Evolutionary conservation across 805 yeast species (phyloP).

Genomic region (Torulaspora indica): DNA sequence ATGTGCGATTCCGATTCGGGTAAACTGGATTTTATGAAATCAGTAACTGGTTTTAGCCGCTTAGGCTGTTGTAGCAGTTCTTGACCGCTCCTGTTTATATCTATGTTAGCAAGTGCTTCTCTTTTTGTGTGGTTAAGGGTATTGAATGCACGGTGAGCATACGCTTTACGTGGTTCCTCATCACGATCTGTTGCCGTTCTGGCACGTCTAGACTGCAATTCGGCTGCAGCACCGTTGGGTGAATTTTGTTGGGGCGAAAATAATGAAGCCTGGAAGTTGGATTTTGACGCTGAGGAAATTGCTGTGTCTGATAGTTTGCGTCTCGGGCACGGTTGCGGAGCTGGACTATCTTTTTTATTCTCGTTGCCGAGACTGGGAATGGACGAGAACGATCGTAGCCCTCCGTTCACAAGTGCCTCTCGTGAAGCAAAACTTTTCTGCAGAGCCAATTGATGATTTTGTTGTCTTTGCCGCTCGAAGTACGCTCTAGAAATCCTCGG

Average conservation of each 20-base stretch:
- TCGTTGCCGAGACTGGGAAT: conserved; percentile 9
- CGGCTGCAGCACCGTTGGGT: conserved; percentile 6
- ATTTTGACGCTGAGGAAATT: conserved; percentile 9
- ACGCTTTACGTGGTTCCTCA: conserved; percentile 3
- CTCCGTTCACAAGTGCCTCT: conserved; percentile 10
- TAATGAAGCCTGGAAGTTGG: conserved; percentile 9
- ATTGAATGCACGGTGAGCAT: conserved; percentile 8
- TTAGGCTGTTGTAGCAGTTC: conserved; percentile 8
- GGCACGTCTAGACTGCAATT: conserved; percentile 1
- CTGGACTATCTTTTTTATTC: conserved; percentile 7
- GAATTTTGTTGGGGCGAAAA: conserved; percentile 20
- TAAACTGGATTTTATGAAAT: not conserved
- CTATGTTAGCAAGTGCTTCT: conserved; percentile 30
- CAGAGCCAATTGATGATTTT: conserved; percentile 32
- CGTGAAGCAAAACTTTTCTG: conserved; percentile 22
- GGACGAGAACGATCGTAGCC: conserved; percentile 6
- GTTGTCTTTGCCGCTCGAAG: conserved; percentile 37
- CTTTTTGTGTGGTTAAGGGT: conserved; percentile 18
- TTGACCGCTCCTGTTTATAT: conserved; percentile 22
- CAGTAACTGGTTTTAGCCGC: conserved; percentile 11
- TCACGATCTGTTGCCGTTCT: conserved; percentile 2
- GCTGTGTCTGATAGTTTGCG: conserved; percentile 15
- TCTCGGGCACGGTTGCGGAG: conserved; percentile 13
- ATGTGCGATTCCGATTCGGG: conserved; percentile 1
- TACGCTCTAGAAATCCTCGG: conserved; percentile 37